These are phyloP conservation scores for Neckera pumila DNA, from an alignment of 225 moss, liverwort and hornwort species.

Conservation along the genomic window DNA sequence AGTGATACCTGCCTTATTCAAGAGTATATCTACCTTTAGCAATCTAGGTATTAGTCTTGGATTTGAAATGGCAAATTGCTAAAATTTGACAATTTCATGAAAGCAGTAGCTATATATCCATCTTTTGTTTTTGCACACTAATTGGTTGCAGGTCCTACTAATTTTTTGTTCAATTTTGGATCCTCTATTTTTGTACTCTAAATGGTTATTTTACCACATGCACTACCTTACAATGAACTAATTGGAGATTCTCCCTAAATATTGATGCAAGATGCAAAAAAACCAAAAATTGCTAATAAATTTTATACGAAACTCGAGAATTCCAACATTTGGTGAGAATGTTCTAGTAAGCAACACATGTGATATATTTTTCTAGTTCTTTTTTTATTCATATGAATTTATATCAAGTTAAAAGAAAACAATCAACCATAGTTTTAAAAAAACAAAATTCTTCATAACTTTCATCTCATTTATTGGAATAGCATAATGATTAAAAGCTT, in stretches of 20 bases:
- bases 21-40: fast-evolving
- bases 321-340: not conserved
- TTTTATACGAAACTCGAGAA: not conserved
- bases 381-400: not conserved
- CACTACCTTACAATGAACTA: not conserved
- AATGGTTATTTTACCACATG: fast-evolving
- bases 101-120: fast-evolving
- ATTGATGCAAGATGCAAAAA: not conserved
- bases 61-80: not conserved
- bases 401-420: not conserved
- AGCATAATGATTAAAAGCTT: not conserved
- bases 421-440: not conserved
- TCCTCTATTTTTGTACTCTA: not conserved
- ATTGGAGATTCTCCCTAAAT: fast-evolving
- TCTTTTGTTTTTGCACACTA: not conserved
- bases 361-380: not conserved
- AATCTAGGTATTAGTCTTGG: fast-evolving
- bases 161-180: fast-evolving
- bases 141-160: too few relatives aligned
- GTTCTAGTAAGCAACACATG: not conserved
- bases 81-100: not conserved
- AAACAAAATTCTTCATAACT: not conserved
- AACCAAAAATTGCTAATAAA: not conserved
- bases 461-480: not conserved
- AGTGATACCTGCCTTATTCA: fast-evolving